Conservation (phyloP, 495 filamentous ascomycete species). For the Jackrogersella multiformis region DNA sequence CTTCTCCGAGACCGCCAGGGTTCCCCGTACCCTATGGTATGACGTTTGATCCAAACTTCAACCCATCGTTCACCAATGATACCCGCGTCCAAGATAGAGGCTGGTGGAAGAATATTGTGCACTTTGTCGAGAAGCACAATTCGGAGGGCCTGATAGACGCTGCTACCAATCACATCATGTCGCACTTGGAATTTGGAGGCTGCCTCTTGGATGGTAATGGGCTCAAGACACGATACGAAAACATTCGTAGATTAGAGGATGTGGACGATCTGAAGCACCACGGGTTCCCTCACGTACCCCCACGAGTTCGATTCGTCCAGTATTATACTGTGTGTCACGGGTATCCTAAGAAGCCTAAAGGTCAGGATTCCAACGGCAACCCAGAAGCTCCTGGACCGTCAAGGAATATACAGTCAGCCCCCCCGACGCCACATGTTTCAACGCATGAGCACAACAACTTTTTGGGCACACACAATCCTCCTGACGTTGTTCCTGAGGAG, state of each 20-base stretch:
- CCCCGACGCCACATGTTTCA: conserved; percentile 53
- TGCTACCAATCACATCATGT: conserved; percentile 75
- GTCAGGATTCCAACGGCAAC: conserved; percentile 37
- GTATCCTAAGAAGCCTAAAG: conserved; percentile 58
- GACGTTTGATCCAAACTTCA: conserved; percentile 70
- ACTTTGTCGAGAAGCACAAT: conserved; percentile 82
- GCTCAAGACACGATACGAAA: conserved; percentile 73
- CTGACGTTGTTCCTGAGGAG: conserved; percentile 6
- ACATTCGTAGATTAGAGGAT: conserved; percentile 74
- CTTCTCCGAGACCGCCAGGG: conserved; percentile 27
- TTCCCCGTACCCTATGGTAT: conserved; percentile 29
- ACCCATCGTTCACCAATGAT: conserved; percentile 79
- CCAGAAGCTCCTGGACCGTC: conserved; percentile 5
- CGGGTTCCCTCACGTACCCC: conserved; percentile 34
- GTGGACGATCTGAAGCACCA: conserved; percentile 56
- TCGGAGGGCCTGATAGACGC: conserved; percentile 72
- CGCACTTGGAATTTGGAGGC: conserved; percentile 83
- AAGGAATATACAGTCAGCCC: conserved; percentile 13
- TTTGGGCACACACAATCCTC: background rate
- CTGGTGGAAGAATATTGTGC: conserved; percentile 70
- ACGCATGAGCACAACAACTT: conserved; percentile 54
- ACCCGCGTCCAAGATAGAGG: conserved; percentile 68
- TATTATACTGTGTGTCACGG: conserved; percentile 91
- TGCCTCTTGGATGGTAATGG: conserved; percentile 79
- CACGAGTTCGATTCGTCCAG: conserved; percentile 79